phyloP scores from a whole-genome alignment of 345 rosid species.

The Citrus inodora region DNA sequence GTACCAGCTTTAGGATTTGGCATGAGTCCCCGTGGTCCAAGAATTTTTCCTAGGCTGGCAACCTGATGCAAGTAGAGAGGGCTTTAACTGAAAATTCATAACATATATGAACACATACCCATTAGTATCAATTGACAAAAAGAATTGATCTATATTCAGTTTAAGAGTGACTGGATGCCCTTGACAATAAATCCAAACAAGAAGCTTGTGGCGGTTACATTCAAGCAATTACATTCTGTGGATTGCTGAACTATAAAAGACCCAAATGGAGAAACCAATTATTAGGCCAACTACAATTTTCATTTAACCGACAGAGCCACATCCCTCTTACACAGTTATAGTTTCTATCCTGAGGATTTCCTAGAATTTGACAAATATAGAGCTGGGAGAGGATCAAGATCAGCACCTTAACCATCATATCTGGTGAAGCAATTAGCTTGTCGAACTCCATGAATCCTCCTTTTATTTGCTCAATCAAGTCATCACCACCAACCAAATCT shows the following conservation, averaged over 20 bases:
- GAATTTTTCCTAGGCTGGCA: constrained; percentile 92
- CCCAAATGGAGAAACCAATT: neutral
- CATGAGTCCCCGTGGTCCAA: constrained; percentile 99
- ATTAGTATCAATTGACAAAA: neutral
- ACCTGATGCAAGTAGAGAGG: constrained; percentile 48
- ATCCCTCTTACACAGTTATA: neutral
- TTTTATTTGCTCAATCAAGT: constrained; percentile 86
- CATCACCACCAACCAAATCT: constrained; percentile 96
- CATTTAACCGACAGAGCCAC: neutral
- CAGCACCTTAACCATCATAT: constrained; percentile 98
- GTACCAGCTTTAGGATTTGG: constrained; percentile 99
- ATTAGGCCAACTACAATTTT: neutral
- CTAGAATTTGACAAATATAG: neutral
- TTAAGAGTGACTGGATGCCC: neutral
- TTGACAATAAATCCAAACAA: neutral
- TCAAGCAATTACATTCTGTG: neutral
- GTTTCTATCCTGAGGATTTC: neutral
- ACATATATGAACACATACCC: neutral
- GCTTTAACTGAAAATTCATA: neutral
- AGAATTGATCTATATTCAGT: neutral
- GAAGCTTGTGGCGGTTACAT: neutral
- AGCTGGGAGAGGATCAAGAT: constrained; percentile 16
- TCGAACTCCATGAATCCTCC: constrained; percentile 97
- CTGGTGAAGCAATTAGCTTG: constrained; percentile 96
- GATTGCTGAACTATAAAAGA: neutral